phyloP scores from a whole-genome alignment of 306 rosid species.

The Alnus rubra region DNA sequence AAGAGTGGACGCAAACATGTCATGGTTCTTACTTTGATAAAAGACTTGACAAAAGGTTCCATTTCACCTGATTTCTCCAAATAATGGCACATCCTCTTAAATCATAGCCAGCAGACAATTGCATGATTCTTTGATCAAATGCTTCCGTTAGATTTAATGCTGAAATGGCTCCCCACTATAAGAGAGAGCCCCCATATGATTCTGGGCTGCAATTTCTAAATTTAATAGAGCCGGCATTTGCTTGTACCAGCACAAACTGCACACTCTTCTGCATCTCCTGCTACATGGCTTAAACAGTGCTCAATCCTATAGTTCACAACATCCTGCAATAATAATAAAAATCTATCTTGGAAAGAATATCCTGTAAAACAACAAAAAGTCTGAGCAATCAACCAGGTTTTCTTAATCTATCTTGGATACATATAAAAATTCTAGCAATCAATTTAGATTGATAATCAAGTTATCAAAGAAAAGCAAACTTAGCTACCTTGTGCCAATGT shows the following conservation, averaged over 20 bases:
- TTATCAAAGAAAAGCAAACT: constrained; percentile 9
- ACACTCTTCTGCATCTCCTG: constrained; percentile 71
- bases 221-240: constrained; percentile 64
- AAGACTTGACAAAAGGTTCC: background rate
- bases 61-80: background rate
- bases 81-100: background rate
- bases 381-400: constrained; percentile 4
- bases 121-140: background rate
- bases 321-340: constrained; percentile 58
- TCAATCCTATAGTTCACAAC: constrained; percentile 79
- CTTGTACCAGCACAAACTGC: constrained; percentile 81
- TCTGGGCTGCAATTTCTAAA: constrained; percentile 2
- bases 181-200: background rate
- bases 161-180: background rate
- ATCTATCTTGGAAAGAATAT: constrained; percentile 52
- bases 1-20: background rate
- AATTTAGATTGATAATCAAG: background rate
- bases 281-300: constrained; percentile 75
- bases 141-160: too few species aligned
- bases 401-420: background rate
- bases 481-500: constrained; percentile 80
- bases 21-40: background rate
- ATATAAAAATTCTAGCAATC: background rate
- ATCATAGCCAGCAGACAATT: background rate
- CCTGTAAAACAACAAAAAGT: background rate